Evolutionary conservation across 208 protist species (phyloP).

Genomic region (Trichomonas vaginalis): DNA sequence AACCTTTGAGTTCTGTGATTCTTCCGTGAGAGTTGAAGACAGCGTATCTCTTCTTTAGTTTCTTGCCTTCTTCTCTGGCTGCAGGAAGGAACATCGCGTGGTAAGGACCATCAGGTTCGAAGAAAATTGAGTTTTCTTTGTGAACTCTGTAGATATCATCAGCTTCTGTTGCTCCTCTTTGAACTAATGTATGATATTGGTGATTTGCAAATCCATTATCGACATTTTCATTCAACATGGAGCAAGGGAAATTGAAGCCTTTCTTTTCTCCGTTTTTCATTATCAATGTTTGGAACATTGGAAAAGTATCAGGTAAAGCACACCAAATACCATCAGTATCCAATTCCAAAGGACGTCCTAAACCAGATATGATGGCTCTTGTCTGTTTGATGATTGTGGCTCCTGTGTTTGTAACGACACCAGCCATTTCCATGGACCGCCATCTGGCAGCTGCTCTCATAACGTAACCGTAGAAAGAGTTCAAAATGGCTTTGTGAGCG

Average conservation of each 20-base stretch:
- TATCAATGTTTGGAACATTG: conserved; percentile 77
- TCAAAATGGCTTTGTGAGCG: conserved; percentile 93
- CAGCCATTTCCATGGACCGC: conserved; percentile 99
- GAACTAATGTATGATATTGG: conserved; percentile 75
- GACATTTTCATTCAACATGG: conserved; percentile 96
- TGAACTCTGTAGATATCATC: conserved; percentile 26
- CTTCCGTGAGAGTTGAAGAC: conserved; percentile 89
- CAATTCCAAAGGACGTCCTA: conserved; percentile 94
- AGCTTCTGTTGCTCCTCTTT: not conserved
- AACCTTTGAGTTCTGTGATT: conserved; percentile 98
- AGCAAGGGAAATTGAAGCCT: conserved; percentile 77
- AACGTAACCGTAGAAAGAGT: conserved; percentile 97
- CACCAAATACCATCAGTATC: conserved; percentile 99
- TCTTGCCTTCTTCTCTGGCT: conserved; percentile 87
- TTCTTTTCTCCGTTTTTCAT: not conserved
- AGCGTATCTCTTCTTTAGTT: conserved; percentile 73
- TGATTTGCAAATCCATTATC: conserved; percentile 83
- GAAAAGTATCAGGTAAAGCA: conserved; percentile 82
- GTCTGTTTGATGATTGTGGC: conserved; percentile 95
- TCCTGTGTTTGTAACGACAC: conserved; percentile 85
- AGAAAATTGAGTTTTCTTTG: conserved; percentile 93
- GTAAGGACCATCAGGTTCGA: conserved; percentile 99
- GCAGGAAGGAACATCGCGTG: conserved; percentile 95
- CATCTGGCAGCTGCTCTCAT: conserved; percentile 46
- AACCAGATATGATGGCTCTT: conserved; percentile 74